Percentiles rank a stretch among this genome's conserved stretches.
Conservation (phyloP, 2,329 filamentous ascomycete genomes). For the Fusarium sp. region DNA sequence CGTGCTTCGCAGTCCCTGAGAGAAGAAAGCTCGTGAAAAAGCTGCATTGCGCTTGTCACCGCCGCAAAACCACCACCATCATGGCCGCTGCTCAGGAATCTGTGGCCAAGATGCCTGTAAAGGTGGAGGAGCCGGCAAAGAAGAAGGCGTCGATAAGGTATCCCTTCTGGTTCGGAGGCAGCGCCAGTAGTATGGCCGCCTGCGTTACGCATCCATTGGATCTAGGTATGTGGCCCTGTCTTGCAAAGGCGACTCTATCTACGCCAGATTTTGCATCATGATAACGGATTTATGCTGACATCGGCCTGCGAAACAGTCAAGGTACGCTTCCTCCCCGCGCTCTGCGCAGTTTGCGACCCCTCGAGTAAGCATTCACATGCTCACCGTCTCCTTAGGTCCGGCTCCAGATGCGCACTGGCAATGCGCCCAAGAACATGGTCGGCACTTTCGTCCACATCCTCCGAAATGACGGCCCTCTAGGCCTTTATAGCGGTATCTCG, state of each 20-base stretch:
- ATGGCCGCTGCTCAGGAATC: conserved; percentile 42
- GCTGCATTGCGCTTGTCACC: neutral
- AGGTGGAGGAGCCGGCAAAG: conserved; percentile 53
- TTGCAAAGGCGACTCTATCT: neutral
- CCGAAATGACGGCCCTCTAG: conserved; percentile 80
- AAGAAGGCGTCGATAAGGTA: conserved; percentile 68
- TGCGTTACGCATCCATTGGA: conserved; percentile 94
- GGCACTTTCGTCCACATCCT: conserved; percentile 89
- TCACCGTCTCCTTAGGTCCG: conserved; percentile 74
- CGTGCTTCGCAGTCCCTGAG: neutral
- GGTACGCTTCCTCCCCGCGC: conserved; percentile 39
- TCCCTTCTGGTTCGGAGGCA: conserved; percentile 97
- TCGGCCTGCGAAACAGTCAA: conserved; percentile 63
- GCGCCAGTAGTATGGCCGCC: conserved; percentile 91
- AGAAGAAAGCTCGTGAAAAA: conserved; percentile 4
- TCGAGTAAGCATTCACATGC: conserved; percentile 18
- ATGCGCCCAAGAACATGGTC: conserved; percentile 85
- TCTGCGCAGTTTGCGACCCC: neutral
- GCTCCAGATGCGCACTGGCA: conserved; percentile 85
- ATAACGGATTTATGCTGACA: conserved; percentile 40
- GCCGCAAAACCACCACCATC: conserved; percentile 32
- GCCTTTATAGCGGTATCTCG: conserved; percentile 92
- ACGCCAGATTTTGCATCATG: conserved; percentile 3
- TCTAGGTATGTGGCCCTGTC: conserved; percentile 74
- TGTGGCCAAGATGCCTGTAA: conserved; percentile 37